Evolutionary conservation across 352 stramenopile species (phyloP).

Genomic region (Pythium aquatile): DNA sequence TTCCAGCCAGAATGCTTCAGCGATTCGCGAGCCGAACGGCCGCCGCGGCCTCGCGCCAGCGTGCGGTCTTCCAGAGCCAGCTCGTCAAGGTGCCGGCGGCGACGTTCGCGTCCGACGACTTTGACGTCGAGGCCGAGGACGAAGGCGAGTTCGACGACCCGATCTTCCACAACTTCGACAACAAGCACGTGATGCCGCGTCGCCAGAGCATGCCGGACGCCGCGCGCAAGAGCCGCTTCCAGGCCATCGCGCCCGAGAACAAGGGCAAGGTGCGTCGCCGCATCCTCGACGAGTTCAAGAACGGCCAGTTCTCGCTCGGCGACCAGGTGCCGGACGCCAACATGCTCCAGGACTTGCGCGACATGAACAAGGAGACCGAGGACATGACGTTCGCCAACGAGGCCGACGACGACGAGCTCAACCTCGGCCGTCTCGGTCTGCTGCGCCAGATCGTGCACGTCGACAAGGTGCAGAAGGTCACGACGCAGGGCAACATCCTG

Average conservation of each 20-base stretch:
- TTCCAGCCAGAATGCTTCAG: constrained; percentile 45
- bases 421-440: constrained; percentile 65
- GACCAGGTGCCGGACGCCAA: constrained; percentile 62
- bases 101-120: constrained; percentile 34
- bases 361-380: constrained; percentile 67
- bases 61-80: constrained; percentile 7
- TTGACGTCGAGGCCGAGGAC: constrained; percentile 65
- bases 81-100: constrained; percentile 39
- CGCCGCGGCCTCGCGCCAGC: constrained; percentile 29
- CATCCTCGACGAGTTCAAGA: constrained; percentile 81
- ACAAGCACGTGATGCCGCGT: constrained; percentile 45
- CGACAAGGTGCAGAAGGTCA: constrained; percentile 87
- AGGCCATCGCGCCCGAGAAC: constrained; percentile 70
- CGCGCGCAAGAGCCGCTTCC: constrained; percentile 75
- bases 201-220: constrained; percentile 75
- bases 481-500: constrained; percentile 90
- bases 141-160: constrained; percentile 65
- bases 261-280: constrained; percentile 71
- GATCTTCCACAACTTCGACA: constrained; percentile 68
- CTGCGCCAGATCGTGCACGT: constrained; percentile 83
- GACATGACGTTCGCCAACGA: constrained; percentile 70
- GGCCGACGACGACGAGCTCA: constrained; percentile 57
- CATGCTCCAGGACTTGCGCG: constrained; percentile 60
- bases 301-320: constrained; percentile 59
- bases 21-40: constrained; percentile 51